A percentile compares a stretch with the other conserved stretches of the same genome.
Conservation (phyloP, 2,329 filamentous ascomycete species). For the Pseudonectria foliicola region DNA sequence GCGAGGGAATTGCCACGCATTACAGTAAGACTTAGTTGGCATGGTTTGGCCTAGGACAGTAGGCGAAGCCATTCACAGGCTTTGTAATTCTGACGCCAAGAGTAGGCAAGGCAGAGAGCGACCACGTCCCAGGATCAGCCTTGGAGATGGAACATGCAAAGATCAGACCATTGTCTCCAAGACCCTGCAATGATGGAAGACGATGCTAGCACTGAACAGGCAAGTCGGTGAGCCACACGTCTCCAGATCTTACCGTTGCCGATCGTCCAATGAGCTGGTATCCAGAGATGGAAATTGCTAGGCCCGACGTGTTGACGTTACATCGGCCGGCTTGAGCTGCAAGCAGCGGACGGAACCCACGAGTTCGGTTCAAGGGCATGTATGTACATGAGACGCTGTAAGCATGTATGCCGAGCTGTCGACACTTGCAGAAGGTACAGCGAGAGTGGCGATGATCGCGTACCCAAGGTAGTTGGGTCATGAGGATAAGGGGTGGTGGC, state of each 20-base stretch:
- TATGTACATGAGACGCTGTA: too few species aligned
- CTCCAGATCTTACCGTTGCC: conserved; percentile 18
- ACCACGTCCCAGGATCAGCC: conserved; percentile 10
- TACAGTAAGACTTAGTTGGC: too few species aligned
- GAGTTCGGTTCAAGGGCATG: too few species aligned
- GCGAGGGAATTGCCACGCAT: too few species aligned
- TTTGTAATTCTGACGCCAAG: too few species aligned
- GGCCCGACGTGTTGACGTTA: conserved; percentile 7
- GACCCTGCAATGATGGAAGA: conserved; percentile 10
- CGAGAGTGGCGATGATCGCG: too few species aligned
- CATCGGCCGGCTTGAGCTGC: conserved; percentile 3
- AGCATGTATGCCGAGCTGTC: too few species aligned
- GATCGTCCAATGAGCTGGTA: conserved; percentile 11
- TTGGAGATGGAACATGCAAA: conserved; percentile 18
- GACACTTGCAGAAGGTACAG: too few species aligned
- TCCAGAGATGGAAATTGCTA: neutral
- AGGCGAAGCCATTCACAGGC: too few species aligned
- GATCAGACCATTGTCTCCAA: conserved; percentile 17
- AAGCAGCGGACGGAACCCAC: conserved; percentile 2
- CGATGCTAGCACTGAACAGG: conserved; percentile 16
- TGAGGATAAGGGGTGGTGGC: conserved; percentile 8
- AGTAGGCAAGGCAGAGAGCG: too few species aligned
- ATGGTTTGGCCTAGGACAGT: too few species aligned
- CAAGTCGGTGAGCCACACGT: conserved; percentile 16
- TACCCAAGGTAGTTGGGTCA: too few species aligned